These are phyloP conservation scores for Alisma plantagoaquatica DNA, from an alignment of 106 monocot genomes.

Conservation along the genomic window DNA sequence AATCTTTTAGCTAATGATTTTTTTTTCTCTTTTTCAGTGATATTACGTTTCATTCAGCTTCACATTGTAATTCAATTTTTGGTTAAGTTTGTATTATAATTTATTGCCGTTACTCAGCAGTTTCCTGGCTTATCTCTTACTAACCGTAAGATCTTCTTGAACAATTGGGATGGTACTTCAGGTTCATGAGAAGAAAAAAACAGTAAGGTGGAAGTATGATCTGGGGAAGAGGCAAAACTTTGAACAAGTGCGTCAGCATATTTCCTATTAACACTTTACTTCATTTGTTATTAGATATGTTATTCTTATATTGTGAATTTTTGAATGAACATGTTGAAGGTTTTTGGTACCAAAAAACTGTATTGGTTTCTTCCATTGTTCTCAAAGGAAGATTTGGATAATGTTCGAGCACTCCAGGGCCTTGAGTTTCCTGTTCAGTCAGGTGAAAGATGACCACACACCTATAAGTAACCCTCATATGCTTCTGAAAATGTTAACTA, in stretches of 20 bases:
- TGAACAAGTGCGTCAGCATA: constrained; percentile 75
- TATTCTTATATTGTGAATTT: not conserved
- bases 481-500: too few species aligned
- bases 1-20: not conserved
- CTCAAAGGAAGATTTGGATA: constrained; percentile 49
- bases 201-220: constrained; percentile 64
- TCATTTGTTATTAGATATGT: not conserved
- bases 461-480: too few species aligned
- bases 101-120: too few species aligned
- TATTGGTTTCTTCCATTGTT: constrained; percentile 74
- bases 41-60: too few species aligned
- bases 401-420: constrained; percentile 49
- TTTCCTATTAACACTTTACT: too few species aligned
- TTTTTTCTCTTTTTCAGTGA: not conserved
- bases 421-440: constrained; percentile 62
- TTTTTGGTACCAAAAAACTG: constrained; percentile 72
- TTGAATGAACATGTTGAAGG: constrained; percentile 30
- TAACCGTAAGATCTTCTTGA: too few species aligned
- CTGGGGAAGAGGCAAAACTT: constrained; percentile 68
- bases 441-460: too few species aligned
- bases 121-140: too few species aligned
- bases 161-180: constrained; percentile 11
- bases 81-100: too few species aligned
- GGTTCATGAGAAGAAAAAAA: constrained; percentile 69
- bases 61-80: too few species aligned